A percentile compares a stretch with the other conserved stretches of the same genome.
Conservation (phyloP, 805 yeast species). For the Candida odintsovae region DNA sequence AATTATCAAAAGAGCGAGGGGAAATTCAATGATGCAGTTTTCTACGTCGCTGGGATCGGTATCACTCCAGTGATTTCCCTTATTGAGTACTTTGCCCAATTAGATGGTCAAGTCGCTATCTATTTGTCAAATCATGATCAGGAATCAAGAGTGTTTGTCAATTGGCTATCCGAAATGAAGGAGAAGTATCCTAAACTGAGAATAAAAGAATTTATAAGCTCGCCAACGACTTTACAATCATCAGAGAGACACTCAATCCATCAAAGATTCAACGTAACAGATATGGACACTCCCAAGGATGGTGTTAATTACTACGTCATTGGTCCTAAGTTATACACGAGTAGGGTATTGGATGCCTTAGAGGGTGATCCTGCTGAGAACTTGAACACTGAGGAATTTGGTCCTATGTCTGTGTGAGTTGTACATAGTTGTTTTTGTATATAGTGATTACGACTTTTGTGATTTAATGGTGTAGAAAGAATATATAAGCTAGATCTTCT, state of each 20-base stretch:
- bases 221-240: not conserved
- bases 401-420: constrained; percentile 10
- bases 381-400: constrained; percentile 21
- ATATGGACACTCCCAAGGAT: constrained; percentile 5
- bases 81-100: constrained; percentile 28
- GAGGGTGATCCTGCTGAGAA: constrained; percentile 8
- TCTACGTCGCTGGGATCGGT: constrained; percentile 62
- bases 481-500: too few species aligned
- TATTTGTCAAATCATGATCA: constrained; percentile 10
- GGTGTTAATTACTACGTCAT: constrained; percentile 15
- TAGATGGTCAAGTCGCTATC: constrained; percentile 12
- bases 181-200: constrained; percentile 7
- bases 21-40: constrained; percentile 18
- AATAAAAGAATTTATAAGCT: constrained; percentile 12
- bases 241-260: constrained; percentile 2
- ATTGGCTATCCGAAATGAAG: constrained; percentile 8
- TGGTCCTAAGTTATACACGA: constrained; percentile 22
- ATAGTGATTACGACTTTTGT: too few species aligned
- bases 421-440: not conserved
- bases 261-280: constrained; percentile 5
- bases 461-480: too few species aligned
- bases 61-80: constrained; percentile 59
- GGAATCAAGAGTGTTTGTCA: constrained; percentile 12
- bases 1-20: constrained; percentile 18
- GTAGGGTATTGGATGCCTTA: constrained; percentile 3